Evolutionary conservation across 768 basidiomycete species (phyloP).

Genomic region (Auriculariales sp.): DNA sequence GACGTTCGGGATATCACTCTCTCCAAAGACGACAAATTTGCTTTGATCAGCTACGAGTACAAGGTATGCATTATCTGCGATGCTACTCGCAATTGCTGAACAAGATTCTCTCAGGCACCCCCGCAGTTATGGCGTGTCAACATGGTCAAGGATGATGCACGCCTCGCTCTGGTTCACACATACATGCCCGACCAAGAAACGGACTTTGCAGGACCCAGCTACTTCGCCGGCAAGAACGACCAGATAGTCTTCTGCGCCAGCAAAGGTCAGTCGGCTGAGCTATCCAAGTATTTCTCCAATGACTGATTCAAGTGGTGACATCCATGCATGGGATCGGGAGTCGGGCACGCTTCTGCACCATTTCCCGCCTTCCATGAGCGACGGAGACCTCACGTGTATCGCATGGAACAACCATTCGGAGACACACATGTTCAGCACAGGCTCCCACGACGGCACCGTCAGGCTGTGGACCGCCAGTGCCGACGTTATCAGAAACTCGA

Average conservation of each 20-base stretch:
- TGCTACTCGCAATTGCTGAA: too few species aligned
- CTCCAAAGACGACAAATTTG: constrained; percentile 42
- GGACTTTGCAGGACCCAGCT: constrained; percentile 69
- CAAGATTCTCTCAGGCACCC: constrained; percentile 32
- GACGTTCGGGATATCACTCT: constrained; percentile 60
- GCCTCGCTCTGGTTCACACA: constrained; percentile 41
- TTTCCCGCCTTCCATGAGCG: constrained; percentile 46
- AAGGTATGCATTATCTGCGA: too few species aligned
- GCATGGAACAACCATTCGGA: constrained; percentile 62
- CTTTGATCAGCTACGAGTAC: constrained; percentile 59
- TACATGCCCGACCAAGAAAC: constrained; percentile 55
- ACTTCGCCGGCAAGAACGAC: constrained; percentile 69
- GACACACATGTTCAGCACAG: constrained; percentile 48
- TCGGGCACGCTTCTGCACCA: constrained; percentile 58
- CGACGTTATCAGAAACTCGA: too few species aligned
- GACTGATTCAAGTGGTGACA: constrained; percentile 47
- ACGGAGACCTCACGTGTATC: constrained; percentile 59
- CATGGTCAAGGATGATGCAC: constrained; percentile 32
- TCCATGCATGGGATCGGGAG: constrained; percentile 79
- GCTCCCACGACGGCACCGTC: constrained; percentile 62
- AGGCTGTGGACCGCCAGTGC: constrained; percentile 74
- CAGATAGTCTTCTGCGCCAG: constrained; percentile 67
- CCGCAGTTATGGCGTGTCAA: constrained; percentile 69
- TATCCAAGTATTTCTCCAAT: neutral
- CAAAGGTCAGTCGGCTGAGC: constrained; percentile 33